A percentile compares a stretch with the other conserved stretches of the same genome.
phyloP scores from a whole-genome alignment of 1,284 basidiomycete genomes.

The Heterobasidion annosum region DNA sequence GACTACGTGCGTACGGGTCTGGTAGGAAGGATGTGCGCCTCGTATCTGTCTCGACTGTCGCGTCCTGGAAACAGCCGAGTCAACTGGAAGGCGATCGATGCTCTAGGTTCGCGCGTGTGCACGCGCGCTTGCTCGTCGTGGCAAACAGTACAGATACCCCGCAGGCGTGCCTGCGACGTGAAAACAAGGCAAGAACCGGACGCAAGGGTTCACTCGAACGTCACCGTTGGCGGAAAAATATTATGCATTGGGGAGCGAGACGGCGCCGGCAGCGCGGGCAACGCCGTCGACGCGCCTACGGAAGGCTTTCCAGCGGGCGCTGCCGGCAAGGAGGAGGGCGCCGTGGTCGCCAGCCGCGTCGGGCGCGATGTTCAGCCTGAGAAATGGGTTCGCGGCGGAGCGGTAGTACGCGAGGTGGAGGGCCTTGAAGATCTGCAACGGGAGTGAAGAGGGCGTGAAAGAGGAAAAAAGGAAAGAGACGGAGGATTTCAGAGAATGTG shows the following conservation, averaged over 20 bases:
- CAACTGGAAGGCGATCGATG: conserved; percentile 53
- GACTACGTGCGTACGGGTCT: too few relatives aligned
- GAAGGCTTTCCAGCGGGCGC: conserved; percentile 61
- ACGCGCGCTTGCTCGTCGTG: conserved; percentile 1
- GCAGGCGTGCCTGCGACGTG: neutral
- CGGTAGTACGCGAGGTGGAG: conserved; percentile 75
- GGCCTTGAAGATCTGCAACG: conserved; percentile 63
- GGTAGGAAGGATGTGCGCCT: conserved; percentile 45
- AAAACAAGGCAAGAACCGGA: neutral
- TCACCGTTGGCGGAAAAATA: neutral
- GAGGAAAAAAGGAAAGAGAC: too few relatives aligned
- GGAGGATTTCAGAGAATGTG: too few relatives aligned
- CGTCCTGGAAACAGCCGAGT: conserved; percentile 58
- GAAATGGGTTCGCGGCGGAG: conserved; percentile 71
- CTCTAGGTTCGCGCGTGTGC: conserved; percentile 41
- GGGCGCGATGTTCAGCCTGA: conserved; percentile 43
- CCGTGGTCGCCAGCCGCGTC: conserved; percentile 44
- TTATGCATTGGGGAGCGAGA: conserved; percentile 12
- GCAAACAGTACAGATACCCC: conserved; percentile 5
- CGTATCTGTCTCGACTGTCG: conserved; percentile 84
- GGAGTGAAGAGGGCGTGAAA: neutral
- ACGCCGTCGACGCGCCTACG: conserved; percentile 65
- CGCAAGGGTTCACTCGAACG: neutral
- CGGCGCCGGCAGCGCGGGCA: conserved; percentile 40
- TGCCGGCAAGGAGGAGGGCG: conserved; percentile 48